Conservation (phyloP, 192 early-diverging fungal genomes). For the Coemansia sp. region DNA sequence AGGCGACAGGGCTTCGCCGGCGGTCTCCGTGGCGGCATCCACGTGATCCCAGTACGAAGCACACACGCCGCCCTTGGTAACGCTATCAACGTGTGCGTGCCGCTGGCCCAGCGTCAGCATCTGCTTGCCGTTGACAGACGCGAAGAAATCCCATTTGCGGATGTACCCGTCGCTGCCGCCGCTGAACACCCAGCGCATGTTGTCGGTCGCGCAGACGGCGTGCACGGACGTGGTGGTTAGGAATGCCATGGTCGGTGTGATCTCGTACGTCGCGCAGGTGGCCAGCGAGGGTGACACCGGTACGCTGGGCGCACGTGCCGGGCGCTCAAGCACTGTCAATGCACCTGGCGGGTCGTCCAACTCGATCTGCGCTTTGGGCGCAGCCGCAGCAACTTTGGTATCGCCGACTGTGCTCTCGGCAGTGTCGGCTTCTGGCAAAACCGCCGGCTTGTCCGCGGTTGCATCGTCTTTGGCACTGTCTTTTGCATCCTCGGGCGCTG, state of each 20-base stretch:
- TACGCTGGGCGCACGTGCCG: conserved; percentile 6
- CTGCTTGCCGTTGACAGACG: conserved; percentile 78
- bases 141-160: conserved; percentile 89
- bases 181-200: conserved; percentile 80
- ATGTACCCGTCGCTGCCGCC: conserved; percentile 94
- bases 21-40: conserved; percentile 19
- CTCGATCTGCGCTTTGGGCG: conserved; percentile 29
- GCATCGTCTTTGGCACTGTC: background rate
- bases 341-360: conserved; percentile 42
- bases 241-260: conserved; percentile 40
- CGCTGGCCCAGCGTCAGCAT: conserved; percentile 81
- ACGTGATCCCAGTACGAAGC: conserved; percentile 53
- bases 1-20: conserved; percentile 71
- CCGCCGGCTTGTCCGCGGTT: background rate
- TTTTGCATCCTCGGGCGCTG: too few species aligned
- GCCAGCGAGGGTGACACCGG: background rate
- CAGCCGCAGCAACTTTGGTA: too few species aligned
- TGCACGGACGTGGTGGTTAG: conserved; percentile 60
- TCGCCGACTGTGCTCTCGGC: too few species aligned
- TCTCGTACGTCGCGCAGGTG: conserved; percentile 19
- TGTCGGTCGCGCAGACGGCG: conserved; percentile 61
- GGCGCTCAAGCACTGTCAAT: conserved; percentile 19
- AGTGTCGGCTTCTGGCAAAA: too few species aligned
- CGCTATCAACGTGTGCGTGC: conserved; percentile 81
- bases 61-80: conserved; percentile 60